Percentiles rank a stretch among this genome's conserved stretches.
Conservation (phyloP, 441 rosid species). For the Eutrema salsugineum region DNA sequence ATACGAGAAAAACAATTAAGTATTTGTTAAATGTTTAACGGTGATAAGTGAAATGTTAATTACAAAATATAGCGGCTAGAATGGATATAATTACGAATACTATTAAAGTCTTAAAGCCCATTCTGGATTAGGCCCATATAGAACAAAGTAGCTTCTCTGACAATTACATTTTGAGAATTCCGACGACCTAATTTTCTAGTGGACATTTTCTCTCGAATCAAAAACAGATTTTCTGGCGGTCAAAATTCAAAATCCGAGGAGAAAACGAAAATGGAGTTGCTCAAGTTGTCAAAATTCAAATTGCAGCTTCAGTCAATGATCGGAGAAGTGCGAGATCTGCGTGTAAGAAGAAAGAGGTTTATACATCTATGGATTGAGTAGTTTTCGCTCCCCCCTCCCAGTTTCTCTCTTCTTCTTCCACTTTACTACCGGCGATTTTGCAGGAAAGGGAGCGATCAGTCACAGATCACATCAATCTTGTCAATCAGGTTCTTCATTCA, state of each 20-base stretch:
- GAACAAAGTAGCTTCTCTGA: not conserved
- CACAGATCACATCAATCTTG: slow-evolving; percentile 42
- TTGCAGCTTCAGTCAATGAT: slow-evolving; percentile 65
- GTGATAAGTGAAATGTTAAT: too few species aligned
- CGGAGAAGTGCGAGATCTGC: slow-evolving; percentile 59
- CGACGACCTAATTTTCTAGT: slow-evolving; percentile 9
- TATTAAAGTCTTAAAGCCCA: slow-evolving; percentile 16
- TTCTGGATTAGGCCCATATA: not conserved
- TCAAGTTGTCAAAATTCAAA: slow-evolving; percentile 69
- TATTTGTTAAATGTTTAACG: too few species aligned
- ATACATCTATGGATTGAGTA: not conserved
- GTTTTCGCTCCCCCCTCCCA: not conserved
- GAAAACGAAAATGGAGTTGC: slow-evolving; percentile 62
- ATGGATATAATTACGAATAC: too few species aligned
- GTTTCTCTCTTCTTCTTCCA: not conserved
- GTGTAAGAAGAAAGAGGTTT: slow-evolving; percentile 34
- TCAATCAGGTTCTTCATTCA: slow-evolving; percentile 46
- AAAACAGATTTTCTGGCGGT: slow-evolving; percentile 6
- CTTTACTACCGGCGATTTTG: not conserved
- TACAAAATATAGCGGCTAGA: too few species aligned
- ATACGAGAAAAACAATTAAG: too few species aligned
- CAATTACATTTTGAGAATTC: not conserved
- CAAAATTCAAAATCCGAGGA: slow-evolving; percentile 6
- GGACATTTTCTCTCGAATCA: slow-evolving; percentile 9
- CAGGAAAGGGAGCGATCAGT: slow-evolving; percentile 61